Evolutionary conservation across 78 protist species (phyloP), one percentile per base, ranked within the genome.

Genomic region (Salpingoeca rosetta): DNA sequence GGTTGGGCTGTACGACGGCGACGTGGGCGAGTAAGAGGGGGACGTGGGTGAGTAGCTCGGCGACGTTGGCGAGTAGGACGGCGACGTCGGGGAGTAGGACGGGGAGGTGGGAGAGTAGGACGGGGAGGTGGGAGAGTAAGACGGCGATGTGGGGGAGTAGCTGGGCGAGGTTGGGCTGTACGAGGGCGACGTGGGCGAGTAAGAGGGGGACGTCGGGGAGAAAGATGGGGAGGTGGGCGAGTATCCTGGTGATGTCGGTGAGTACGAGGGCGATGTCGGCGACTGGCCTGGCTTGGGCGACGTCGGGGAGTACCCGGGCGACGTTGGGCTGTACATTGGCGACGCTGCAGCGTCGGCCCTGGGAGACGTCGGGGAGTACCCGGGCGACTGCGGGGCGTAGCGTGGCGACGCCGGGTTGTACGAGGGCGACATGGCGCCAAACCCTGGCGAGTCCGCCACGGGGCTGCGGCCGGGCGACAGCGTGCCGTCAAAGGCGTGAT

Each of bases 1-100:
- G 7, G 95, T 92, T 27, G 98, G 96, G 12, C 92, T 80, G 88
- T 96, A 93, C 39, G 87, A 12, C 38, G 97, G 96, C 24, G 86
- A 51, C 0, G 95, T 91, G 38, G 90, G 88, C 0, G 75, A 82
- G 83, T 91, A 94, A 28, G 75, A 10, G 56, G 96, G 96, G 41
- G 84, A 44, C 17, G 95, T 92, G 41, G 96, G 96, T 31, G 88
- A 45, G 93, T 93, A 93, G 41, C 73, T 17, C 10, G 96, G 94
- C 7, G 86, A 72, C 73, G 96, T 86, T n/a, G 95, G 93, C 0
- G 75, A 36, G 84, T 92, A 91, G 7, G 91, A 12, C 24, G 96
- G 98, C 17, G 87, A 57, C 36, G 95, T 90, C 42, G 98, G 97
- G 24, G 91, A 84, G 84, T 96, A 93, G 39, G 88, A 26, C 36